Evolutionary conservation across 2,329 filamentous ascomycete genomes (phyloP), one percentile per base, ranked within the genome.

Genomic region (Zymoseptoria tritici): DNA sequence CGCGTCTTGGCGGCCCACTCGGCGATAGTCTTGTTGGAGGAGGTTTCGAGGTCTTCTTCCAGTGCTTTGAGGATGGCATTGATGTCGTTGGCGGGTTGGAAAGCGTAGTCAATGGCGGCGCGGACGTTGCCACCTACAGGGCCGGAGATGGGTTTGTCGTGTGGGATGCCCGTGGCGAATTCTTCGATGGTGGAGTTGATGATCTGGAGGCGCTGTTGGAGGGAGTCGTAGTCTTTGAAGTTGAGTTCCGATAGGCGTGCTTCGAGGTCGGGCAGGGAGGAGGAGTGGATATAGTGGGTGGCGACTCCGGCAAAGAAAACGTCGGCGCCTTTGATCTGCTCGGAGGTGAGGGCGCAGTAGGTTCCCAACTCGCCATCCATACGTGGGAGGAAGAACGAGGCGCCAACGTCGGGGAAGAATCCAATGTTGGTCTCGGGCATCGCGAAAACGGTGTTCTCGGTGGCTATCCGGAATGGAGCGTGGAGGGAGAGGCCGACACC

Each of bases 401-500:
- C 95, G 62, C 94, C 94, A 54, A 99, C 94, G 71, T 99, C 95
- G 6, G 95, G 94, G 81, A 99, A 99, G 81, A 97, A 97, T 49
- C 94, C 94, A 71, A 99, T 99, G 8, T 86, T 96, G 3, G 94
- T 99, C 79, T 99, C 94, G 29, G 94, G 94, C 94, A 99, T 99
- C 67, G 95, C 92, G 71, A 99, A 97, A 54, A 96, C 78, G 5
- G 94, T 99, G 72, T 88, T 88, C 77, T 99, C 94, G 2, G 94
- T 99, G 46, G 94, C 94, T 72, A 99, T 96, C 62, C 94, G 84
- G 82, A 99, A 93, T 2, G 94, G 95, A 2, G 94, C 93, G 76
- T 99, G 95, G 56, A 96, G 84, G 74, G 90, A 95, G 59, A 99
- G 83, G 6, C 94, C 94, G 57, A 97, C 94, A 66, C 94, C 94